Evolutionary conservation across 768 basidiomycete genomes (phyloP), one percentile per base, ranked within the genome.

Genomic region (Pisolithus albus): DNA sequence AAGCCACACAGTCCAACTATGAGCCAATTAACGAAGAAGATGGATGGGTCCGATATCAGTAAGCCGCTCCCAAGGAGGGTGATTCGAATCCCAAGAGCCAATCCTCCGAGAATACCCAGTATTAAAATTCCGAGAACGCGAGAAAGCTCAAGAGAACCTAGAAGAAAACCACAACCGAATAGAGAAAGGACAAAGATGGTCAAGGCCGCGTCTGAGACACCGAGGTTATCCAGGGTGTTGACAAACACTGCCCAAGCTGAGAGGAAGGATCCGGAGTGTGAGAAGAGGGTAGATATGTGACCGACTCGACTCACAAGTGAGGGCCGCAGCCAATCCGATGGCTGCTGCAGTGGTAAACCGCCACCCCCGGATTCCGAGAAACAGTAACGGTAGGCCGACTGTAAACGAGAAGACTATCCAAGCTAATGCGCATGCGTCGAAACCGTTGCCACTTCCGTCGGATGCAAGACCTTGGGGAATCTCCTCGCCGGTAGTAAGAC

Each of bases 171-270:
- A 41, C 76, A 48, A 36, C 64, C 57, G 57, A 82, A 84, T 47
- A 80, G 69, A 0, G 63, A 72, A 23, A 86, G 51, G 7, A 77
- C 69, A 47, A 82, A 71, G 37, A 72, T 52, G 1, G 76, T 76
- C 39, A 86, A 64, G 5, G 77, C 59, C 18, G 77, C 50, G 60
- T 86, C 84, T 0, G 78, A 64, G 10, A 84, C 56, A 19, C 80
- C 78, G 7, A 68, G 59, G 3, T 75, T 65, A 52, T 71, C 67
- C 3, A 80, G 63, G 1, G 80, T 74, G 63, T 83, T 86, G 51
- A 80, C 69, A 45, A 86, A 69, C 10, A 83, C 79, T 7, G 80
- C 73, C 84, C 84, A 86, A 5, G 79, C 83, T 83, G 53, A 8
- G 28, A 36, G 30, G 24, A 39, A 21, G 50, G 21, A 18, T 19